A percentile compares a stretch with the other conserved stretches of the same genome.
Evolutionary conservation across 495 filamentous ascomycete species (phyloP).

Genomic region (Penicillium cataractarum): DNA sequence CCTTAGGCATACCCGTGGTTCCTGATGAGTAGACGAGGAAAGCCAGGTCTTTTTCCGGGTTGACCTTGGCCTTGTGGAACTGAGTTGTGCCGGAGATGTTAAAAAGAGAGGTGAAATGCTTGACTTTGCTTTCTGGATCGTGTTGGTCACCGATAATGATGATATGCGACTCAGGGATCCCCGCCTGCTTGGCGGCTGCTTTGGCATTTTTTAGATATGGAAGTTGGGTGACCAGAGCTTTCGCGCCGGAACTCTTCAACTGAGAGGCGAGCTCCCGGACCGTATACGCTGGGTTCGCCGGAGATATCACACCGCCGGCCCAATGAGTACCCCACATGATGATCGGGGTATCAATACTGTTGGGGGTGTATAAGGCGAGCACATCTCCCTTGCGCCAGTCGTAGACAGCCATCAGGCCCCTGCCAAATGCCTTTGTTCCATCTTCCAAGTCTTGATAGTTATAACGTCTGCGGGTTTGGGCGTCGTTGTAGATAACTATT

Average conservation of each 20-base stretch:
- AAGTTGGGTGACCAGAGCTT: constrained; percentile 73
- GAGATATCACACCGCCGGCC: constrained; percentile 81
- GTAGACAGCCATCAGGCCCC: constrained; percentile 70
- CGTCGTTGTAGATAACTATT: no score
- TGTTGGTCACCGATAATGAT: constrained; percentile 77
- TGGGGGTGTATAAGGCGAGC: constrained; percentile 70
- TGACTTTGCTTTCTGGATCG: constrained; percentile 61
- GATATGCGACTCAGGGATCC: constrained; percentile 65
- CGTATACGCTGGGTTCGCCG: constrained; percentile 88
- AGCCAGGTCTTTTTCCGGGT: constrained; percentile 53
- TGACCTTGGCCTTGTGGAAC: constrained; percentile 49
- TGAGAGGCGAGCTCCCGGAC: constrained; percentile 86
- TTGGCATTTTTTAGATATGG: constrained; percentile 62
- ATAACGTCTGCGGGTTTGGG: no score
- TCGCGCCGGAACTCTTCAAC: constrained; percentile 78
- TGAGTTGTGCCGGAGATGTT: constrained; percentile 57
- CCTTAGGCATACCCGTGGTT: constrained; percentile 92
- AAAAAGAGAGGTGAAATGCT: constrained; percentile 76
- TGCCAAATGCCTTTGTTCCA: no score
- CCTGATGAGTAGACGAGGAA: constrained; percentile 85
- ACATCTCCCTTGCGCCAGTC: constrained; percentile 83
- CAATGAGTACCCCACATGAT: constrained; percentile 80
- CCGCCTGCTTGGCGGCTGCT: constrained; percentile 68
- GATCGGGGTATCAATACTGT: constrained; percentile 71
- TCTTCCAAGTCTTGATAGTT: no score